A percentile compares a stretch with the other conserved stretches of the same genome.
Evolutionary conservation across 2,329 filamentous ascomycete genomes (phyloP).

Genomic region (Coniochaeta hoffmannii): DNA sequence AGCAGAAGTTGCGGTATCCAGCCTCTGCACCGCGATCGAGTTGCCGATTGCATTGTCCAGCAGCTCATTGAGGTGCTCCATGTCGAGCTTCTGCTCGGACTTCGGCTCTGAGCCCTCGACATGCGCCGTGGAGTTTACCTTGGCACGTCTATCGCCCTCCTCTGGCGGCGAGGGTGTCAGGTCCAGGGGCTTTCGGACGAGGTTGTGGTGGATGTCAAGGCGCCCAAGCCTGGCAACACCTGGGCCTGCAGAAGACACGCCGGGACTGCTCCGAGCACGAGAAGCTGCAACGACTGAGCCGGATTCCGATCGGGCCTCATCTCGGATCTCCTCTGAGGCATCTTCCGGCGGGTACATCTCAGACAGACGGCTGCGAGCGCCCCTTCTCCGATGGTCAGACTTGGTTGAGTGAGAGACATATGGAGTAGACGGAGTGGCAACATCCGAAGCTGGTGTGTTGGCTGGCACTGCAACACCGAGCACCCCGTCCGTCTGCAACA

Average conservation of each 20-base stretch:
- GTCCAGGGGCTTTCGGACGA: neutral
- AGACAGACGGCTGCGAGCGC: neutral
- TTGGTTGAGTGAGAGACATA: neutral
- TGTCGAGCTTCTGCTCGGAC: neutral
- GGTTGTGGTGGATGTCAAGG: neutral
- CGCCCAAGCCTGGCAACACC: neutral
- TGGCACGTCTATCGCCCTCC: no score
- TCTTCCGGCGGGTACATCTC: neutral
- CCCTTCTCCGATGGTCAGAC: neutral
- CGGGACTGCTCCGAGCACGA: neutral
- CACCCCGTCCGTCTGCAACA: neutral
- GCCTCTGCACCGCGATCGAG: neutral
- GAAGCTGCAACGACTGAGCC: neutral
- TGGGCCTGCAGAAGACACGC: neutral
- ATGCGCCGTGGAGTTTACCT: neutral
- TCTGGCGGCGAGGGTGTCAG: neutral
- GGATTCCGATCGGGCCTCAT: neutral
- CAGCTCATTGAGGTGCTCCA: neutral
- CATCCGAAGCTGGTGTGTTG: neutral
- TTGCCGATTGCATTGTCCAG: neutral
- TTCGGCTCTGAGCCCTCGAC: neutral
- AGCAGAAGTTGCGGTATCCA: neutral
- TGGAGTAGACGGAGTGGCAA: neutral
- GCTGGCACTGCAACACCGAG: neutral
- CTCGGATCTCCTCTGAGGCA: neutral